These are phyloP conservation scores for Arthrobotrys pseudoclavata DNA, from an alignment of 2,329 filamentous ascomycete species.

Conservation along the genomic window DNA sequence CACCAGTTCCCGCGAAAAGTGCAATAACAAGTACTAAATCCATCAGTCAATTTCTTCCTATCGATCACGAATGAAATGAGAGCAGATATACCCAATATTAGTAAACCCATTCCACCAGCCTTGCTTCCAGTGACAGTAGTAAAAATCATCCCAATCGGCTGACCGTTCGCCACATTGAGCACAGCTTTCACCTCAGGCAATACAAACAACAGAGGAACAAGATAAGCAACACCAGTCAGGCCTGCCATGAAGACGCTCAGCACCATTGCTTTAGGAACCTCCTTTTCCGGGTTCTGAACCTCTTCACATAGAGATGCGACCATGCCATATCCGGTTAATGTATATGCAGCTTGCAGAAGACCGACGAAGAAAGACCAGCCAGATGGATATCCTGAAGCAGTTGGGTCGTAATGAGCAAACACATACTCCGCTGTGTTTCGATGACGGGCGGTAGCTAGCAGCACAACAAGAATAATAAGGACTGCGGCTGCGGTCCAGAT, in stretches of 20 bases:
- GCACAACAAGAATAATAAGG: slow-evolving; percentile 69
- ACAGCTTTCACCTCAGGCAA: slow-evolving; percentile 77
- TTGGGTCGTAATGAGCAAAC: slow-evolving; percentile 78
- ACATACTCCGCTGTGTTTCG: slow-evolving; percentile 75
- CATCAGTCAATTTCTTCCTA: slow-evolving; percentile 5
- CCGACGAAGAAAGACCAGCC: slow-evolving; percentile 82
- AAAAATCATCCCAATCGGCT: slow-evolving; percentile 80
- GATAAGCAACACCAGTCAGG: slow-evolving; percentile 76
- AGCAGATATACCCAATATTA: slow-evolving; percentile 73
- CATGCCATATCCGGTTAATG: slow-evolving; percentile 77
- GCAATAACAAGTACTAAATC: slow-evolving; percentile 76
- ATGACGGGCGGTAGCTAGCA: slow-evolving; percentile 74
- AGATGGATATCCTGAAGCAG: slow-evolving; percentile 75
- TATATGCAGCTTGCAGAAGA: slow-evolving; percentile 74
- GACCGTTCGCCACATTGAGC: slow-evolving; percentile 76
- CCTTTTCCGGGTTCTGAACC: slow-evolving; percentile 76
- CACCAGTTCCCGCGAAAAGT: slow-evolving; percentile 81
- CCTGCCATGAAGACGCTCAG: slow-evolving; percentile 77
- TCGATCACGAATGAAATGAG: not conserved
- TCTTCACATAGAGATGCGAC: slow-evolving; percentile 81
- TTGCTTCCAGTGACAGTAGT: slow-evolving; percentile 80
- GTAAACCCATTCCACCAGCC: slow-evolving; percentile 79
- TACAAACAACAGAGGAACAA: slow-evolving; percentile 82
- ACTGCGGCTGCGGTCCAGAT: slow-evolving; percentile 76
- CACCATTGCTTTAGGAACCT: slow-evolving; percentile 80